phyloP scores from a whole-genome alignment of 2,329 filamentous ascomycete genomes.

The Fusarium oxysporum region DNA sequence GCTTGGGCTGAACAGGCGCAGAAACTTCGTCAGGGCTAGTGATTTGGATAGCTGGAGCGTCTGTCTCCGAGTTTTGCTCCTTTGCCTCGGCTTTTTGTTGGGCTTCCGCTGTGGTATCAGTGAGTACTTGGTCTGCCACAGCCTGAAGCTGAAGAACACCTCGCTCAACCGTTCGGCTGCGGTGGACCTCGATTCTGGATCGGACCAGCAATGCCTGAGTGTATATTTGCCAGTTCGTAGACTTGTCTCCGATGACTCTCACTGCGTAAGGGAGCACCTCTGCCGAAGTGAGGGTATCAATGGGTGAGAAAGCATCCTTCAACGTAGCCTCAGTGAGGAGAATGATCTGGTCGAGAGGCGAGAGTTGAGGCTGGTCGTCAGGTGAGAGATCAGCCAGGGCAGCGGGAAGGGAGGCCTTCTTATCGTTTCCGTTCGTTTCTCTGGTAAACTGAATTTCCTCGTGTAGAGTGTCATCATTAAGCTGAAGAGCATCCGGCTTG shows the following conservation, averaged over 20 bases:
- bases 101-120: constrained; percentile 72
- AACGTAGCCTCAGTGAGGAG: constrained; percentile 88
- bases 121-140: constrained; percentile 93
- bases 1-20: constrained; percentile 52
- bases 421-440: constrained; percentile 55
- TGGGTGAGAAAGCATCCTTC: constrained; percentile 86
- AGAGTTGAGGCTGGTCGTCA: constrained; percentile 82
- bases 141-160: constrained; percentile 93
- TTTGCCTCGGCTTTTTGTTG: constrained; percentile 44
- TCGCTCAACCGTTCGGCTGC: constrained; percentile 87
- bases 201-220: constrained; percentile 92
- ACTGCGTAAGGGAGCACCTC: constrained; percentile 92
- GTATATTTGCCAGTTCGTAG: constrained; percentile 98
- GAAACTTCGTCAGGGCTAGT: constrained; percentile 52
- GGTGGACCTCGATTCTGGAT: constrained; percentile 89
- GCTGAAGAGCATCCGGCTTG: constrained; percentile 75
- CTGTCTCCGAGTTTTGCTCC: constrained; percentile 43
- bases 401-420: constrained; percentile 63
- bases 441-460: constrained; percentile 86
- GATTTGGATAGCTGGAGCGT: constrained; percentile 61
- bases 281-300: constrained; percentile 88
- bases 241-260: constrained; percentile 86
- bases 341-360: constrained; percentile 89
- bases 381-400: constrained; percentile 75
- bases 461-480: constrained; percentile 94